Evolutionary conservation across 192 early-diverging fungal species (phyloP), one percentile per base, ranked within the genome.

Genomic region (Coemansia interrupta): DNA sequence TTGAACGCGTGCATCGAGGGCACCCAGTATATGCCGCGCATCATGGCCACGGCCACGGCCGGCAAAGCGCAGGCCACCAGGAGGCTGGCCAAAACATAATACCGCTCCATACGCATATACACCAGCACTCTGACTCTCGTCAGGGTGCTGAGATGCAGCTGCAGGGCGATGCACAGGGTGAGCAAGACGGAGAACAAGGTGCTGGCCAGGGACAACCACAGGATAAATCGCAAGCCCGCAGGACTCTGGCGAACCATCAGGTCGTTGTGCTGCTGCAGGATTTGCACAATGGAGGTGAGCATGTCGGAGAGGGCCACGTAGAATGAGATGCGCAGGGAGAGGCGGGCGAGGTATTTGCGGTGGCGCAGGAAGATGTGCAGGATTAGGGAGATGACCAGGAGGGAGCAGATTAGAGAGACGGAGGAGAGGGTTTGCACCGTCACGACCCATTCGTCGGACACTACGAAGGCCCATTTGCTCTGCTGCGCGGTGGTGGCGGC

Each of bases 131-230:
- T 63, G 13, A 77, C 49, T 5, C 29, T 57, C 17, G 73, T 77
- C 56, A 77, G 54, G 4, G 73, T 77, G 30, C 68, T 77, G 8
- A 77, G 59, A n/a, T 77, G 73, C 22, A 77, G 36, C 40, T 77
- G 73, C 3, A 70, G 7, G 19, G 68, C 59, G 30, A 77, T 77
- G 4, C 49, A 50, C 11, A 70, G 29, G 2, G 68, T 77, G 11
- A 77, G 64, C 19, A 77, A 70, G 18, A 70, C 51, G 30, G 60
- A 67, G 17, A 56, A 23, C 22, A 77, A 50, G 0, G 61, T 69
- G 50, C 68, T 67, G 29, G 60, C 62, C 68, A 66, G 67, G 5
- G 61, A 47, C 11, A 66, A 54, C 73, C 73, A 77, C n/a, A 67
- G 29, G 10, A 70, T 60, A 2, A 70, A 63, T 5, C 73, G 63